phyloP scores from a whole-genome alignment of 148 eudicot species.

The Oxyria digyna region DNA sequence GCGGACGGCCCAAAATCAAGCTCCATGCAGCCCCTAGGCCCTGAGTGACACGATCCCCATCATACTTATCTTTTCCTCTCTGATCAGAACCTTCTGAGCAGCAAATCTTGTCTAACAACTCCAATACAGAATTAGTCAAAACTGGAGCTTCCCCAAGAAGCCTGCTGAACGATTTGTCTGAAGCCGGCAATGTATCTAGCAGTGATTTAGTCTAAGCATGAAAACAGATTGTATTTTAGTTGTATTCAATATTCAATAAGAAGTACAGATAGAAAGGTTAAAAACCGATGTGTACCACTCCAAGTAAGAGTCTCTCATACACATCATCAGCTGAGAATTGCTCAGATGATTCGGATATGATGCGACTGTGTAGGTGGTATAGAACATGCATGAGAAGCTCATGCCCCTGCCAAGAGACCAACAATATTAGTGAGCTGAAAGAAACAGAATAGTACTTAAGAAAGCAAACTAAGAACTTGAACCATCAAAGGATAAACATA shows the following conservation, averaged over 20 bases:
- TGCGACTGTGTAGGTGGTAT: conserved; percentile 55
- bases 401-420: conserved; percentile 60
- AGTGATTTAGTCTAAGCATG: conserved; percentile 50
- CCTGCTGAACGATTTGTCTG: conserved; percentile 87
- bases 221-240: not conserved
- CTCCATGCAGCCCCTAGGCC: conserved; percentile 94
- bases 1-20: conserved; percentile 80
- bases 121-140: conserved; percentile 56
- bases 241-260: not conserved
- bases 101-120: conserved; percentile 61
- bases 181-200: conserved; percentile 65
- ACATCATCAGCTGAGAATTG: conserved; percentile 42
- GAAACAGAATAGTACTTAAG: not conserved
- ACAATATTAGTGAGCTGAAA: not conserved
- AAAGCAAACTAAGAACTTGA: not conserved
- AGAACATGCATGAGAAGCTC: conserved; percentile 91
- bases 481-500: not conserved
- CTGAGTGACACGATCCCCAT: conserved; percentile 89
- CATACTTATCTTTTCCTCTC: conserved; percentile 43
- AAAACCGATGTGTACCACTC: conserved; percentile 48
- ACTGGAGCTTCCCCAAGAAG: conserved; percentile 88
- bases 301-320: conserved; percentile 76
- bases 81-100: conserved; percentile 28
- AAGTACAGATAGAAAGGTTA: conserved; percentile 8
- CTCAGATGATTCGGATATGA: conserved; percentile 30